A percentile compares a stretch with the other conserved stretches of the same genome.
Conservation (phyloP, 495 filamentous ascomycete species). For the Apodospora peruviana region DNA sequence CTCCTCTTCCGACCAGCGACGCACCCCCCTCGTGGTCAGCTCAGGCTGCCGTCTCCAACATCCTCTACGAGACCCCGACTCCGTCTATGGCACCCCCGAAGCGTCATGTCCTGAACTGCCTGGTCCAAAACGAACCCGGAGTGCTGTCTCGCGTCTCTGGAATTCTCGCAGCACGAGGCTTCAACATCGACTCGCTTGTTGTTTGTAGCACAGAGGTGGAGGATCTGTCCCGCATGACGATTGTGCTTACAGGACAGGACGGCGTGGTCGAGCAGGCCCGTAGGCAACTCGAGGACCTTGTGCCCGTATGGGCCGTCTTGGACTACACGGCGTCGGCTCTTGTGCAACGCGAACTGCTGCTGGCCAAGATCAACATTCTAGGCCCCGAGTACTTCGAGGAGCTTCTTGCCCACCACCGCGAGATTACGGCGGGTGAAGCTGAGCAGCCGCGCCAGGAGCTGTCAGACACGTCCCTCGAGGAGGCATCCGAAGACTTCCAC, state of each 20-base stretch:
- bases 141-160: slow-evolving; percentile 94
- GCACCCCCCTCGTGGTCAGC: slow-evolving; percentile 81
- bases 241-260: slow-evolving; percentile 91
- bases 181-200: slow-evolving; percentile 98
- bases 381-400: slow-evolving; percentile 98
- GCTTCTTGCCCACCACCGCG: slow-evolving; percentile 85
- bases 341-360: slow-evolving; percentile 91
- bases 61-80: slow-evolving; percentile 95
- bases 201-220: slow-evolving; percentile 98
- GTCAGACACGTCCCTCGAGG: slow-evolving; percentile 26
- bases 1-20: slow-evolving; percentile 73
- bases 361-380: slow-evolving; percentile 94
- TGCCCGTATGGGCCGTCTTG: slow-evolving; percentile 96
- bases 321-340: slow-evolving; percentile 90
- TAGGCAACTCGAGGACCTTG: slow-evolving; percentile 90
- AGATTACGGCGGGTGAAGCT: slow-evolving; percentile 49
- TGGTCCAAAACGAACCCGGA: slow-evolving; percentile 98
- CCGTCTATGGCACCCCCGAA: slow-evolving; percentile 80
- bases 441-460: slow-evolving; percentile 29
- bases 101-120: slow-evolving; percentile 92
- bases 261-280: slow-evolving; percentile 97
- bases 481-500: slow-evolving; percentile 66
- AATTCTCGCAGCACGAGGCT: slow-evolving; percentile 90
- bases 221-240: slow-evolving; percentile 96
- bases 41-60: slow-evolving; percentile 90